phyloP scores from a whole-genome alignment of 768 basidiomycete species.

The Macrocybe gigantea region DNA sequence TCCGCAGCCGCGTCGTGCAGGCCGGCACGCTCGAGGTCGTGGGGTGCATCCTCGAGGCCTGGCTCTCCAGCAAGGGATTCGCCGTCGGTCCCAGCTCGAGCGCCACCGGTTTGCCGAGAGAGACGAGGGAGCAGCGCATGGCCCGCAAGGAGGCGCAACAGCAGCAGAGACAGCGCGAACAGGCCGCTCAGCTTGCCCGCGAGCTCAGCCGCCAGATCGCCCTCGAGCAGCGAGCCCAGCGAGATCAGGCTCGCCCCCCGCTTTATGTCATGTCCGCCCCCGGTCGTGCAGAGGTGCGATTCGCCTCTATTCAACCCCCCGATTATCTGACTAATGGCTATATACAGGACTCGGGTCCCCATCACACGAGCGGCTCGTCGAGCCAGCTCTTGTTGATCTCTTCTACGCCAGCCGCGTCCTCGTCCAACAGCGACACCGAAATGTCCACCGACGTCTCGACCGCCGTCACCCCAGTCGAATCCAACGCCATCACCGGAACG shows the following conservation, averaged over 20 bases:
- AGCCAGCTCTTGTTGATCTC: slow-evolving; percentile 14
- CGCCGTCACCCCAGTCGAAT: slow-evolving; percentile 52
- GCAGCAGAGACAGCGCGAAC: slow-evolving; percentile 28
- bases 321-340: no score
- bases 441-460: slow-evolving; percentile 58
- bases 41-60: slow-evolving; percentile 89
- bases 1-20: slow-evolving; percentile 88
- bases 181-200: slow-evolving; percentile 22
- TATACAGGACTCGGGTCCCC: background rate
- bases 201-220: slow-evolving; percentile 51
- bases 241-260: slow-evolving; percentile 3
- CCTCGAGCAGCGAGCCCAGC: slow-evolving; percentile 11
- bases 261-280: background rate
- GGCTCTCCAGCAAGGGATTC: slow-evolving; percentile 85
- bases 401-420: slow-evolving; percentile 11
- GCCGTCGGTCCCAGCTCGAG: slow-evolving; percentile 77
- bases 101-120: slow-evolving; percentile 68
- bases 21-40: slow-evolving; percentile 92
- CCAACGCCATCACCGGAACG: slow-evolving; percentile 55
- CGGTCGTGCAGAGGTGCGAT: slow-evolving; percentile 11
- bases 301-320: slow-evolving; percentile 7
- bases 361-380: slow-evolving; percentile 9
- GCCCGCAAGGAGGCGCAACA: slow-evolving; percentile 56
- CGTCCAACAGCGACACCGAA: slow-evolving; percentile 51
- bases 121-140: slow-evolving; percentile 68